Evolutionary conservation across 108 stramenopile species (phyloP), one percentile per base, ranked within the genome.

Genomic region (Fragilaria radians): DNA sequence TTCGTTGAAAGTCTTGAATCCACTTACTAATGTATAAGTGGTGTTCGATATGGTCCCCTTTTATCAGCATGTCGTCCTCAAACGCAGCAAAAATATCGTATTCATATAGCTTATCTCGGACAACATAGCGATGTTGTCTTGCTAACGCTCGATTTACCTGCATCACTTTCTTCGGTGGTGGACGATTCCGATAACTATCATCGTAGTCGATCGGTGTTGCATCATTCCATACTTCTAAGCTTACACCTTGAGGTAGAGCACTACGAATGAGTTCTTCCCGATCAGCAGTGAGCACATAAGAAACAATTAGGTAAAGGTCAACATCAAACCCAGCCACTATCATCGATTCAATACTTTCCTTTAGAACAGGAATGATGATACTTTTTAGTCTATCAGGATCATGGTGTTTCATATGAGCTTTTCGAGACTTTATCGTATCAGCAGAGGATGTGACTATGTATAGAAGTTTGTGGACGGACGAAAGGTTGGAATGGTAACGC

Each of bases 81-180:
- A 90, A 85, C 1, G 72, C 75, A 24, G 72, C 46, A 59, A 90
- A 90, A 48, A 85, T 57, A 46, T 90, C 89, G 60, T 90, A 86
- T 21, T 83, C 74, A 50, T 66, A 36, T 14, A 87, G 48, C 51
- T 87, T 85, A 57, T 91, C 89, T 50, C 75, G 71, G 53, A 91
- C 73, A 26, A 91, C 89, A 54, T 67, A 87, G 42, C 89, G 81
- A 73, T 91, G 89, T 51, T 91, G 89, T 51, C 89, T 71, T 47
- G 79, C 77, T 52, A 91, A 59, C 11, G 81, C 82, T 61, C 83
- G 72, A 9, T 64, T 64, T 23, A 28, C 46, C 31, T 57, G 33
- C 24, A 65, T n/a, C 32, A 45, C 59, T 68, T 52, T 61, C 51
- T 5, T 7, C 7, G 32, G 57, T 53, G 30, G 55, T 14, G 36